Conservation (phyloP, 1,139 yeast genomes). For the Yamadazyma sp. region DNA sequence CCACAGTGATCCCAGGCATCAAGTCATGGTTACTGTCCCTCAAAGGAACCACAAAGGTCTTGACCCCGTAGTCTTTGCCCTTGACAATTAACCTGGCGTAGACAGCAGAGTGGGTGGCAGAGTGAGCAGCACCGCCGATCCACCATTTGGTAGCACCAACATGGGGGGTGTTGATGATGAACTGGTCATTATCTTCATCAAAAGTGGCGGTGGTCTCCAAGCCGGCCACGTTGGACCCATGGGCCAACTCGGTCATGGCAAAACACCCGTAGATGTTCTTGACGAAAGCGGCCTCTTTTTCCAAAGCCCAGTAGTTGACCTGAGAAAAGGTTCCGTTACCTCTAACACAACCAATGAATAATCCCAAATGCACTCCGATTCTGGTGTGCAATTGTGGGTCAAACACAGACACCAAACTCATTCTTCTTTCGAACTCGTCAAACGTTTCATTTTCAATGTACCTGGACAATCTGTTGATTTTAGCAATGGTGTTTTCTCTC, state of each 20-base stretch:
- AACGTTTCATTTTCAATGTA: slow-evolving; percentile 47
- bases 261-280: slow-evolving; percentile 84
- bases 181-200: slow-evolving; percentile 63
- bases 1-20: slow-evolving; percentile 77
- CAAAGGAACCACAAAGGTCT: slow-evolving; percentile 85
- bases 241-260: slow-evolving; percentile 93
- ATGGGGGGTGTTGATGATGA: slow-evolving; percentile 82
- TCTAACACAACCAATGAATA: slow-evolving; percentile 46
- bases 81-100: slow-evolving; percentile 82
- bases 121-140: slow-evolving; percentile 97
- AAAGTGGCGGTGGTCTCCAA: slow-evolving; percentile 87
- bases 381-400: slow-evolving; percentile 55
- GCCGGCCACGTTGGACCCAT: slow-evolving; percentile 92
- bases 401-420: slow-evolving; percentile 42
- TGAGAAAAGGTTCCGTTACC: slow-evolving; percentile 55
- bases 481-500: slow-evolving; percentile 42
- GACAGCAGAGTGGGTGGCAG: slow-evolving; percentile 80
- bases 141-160: slow-evolving; percentile 95
- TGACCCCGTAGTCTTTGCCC: slow-evolving; percentile 87
- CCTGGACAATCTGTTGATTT: slow-evolving; percentile 44
- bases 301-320: slow-evolving; percentile 72
- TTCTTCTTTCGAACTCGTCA: slow-evolving; percentile 40
- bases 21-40: slow-evolving; percentile 72
- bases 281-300: slow-evolving; percentile 66
- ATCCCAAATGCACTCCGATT: slow-evolving; percentile 52